phyloP scores from a whole-genome alignment of 345 rosid species.

The Aquilaria malaccensis region DNA sequence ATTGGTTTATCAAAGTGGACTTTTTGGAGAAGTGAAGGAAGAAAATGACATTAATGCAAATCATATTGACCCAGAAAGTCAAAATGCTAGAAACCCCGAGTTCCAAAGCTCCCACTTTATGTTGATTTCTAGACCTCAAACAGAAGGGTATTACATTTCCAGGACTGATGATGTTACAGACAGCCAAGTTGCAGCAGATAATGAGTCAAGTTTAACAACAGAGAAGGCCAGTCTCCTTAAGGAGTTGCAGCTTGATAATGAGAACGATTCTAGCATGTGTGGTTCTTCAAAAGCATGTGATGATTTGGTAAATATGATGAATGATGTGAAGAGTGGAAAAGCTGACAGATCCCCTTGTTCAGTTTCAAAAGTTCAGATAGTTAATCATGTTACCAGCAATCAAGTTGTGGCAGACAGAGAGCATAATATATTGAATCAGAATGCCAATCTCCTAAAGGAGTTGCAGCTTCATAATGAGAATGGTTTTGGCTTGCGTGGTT shows the following conservation, averaged over 20 bases:
- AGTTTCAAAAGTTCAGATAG: conserved; percentile 11
- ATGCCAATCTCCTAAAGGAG: conserved; percentile 11
- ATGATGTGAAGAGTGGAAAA: conserved; percentile 14
- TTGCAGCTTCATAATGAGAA: conserved; percentile 13
- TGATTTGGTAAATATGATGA: conserved; percentile 9
- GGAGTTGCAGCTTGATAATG: conserved; percentile 15
- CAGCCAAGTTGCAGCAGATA: too few relatives aligned
- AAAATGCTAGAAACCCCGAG: conserved; percentile 11
- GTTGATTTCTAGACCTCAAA: conserved; percentile 12
- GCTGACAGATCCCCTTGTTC: conserved; percentile 18
- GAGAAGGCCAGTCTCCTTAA: too few relatives aligned
- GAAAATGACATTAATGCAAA: conserved; percentile 14
- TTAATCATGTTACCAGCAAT: conserved; percentile 1
- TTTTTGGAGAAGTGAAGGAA: conserved; percentile 14
- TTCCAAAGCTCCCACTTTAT: conserved; percentile 8
- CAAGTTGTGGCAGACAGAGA: conserved; percentile 11
- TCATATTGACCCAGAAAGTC: conserved; percentile 7
- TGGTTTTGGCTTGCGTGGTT: background rate
- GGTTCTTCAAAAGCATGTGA: conserved; percentile 13
- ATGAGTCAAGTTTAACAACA: too few relatives aligned
- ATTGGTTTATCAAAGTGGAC: conserved; percentile 13
- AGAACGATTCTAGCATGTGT: background rate
- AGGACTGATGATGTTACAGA: too few relatives aligned
- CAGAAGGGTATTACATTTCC: background rate
- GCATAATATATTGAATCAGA: conserved; percentile 4